Evolutionary conservation across 108 stramenopile genomes (phyloP).

Genomic region (Nitzschia sp.): DNA sequence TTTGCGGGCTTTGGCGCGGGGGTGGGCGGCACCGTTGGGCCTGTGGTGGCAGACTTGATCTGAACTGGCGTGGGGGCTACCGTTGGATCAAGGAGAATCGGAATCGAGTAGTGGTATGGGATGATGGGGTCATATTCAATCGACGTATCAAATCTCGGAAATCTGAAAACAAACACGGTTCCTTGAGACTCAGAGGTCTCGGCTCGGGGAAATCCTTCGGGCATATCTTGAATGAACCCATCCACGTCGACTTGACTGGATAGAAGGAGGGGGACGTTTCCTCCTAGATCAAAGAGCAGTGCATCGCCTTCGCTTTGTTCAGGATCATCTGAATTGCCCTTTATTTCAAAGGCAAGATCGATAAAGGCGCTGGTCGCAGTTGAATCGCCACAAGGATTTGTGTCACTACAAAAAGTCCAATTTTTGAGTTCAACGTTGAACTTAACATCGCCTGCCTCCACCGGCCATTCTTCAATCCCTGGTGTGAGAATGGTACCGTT

Average conservation of each 20-base stretch:
- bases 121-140: constrained; percentile 17
- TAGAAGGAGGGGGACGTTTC: constrained; percentile 25
- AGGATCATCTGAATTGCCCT: constrained; percentile 3
- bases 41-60: background rate
- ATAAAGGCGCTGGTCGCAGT: constrained; percentile 12
- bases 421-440: constrained; percentile 23
- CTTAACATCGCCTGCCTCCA: constrained; percentile 24
- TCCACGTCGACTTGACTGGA: constrained; percentile 22
- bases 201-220: constrained; percentile 29
- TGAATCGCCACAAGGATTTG: background rate
- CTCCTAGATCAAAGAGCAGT: constrained; percentile 18
- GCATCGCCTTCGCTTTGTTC: constrained; percentile 9
- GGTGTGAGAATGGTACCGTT: constrained; percentile 16
- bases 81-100: background rate
- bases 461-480: constrained; percentile 6
- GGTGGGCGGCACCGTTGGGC: constrained; percentile 12
- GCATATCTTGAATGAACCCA: constrained; percentile 17
- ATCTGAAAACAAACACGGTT: constrained; percentile 13
- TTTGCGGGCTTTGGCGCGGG: background rate
- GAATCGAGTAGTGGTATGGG: background rate
- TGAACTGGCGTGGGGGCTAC: background rate
- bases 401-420: constrained; percentile 24
- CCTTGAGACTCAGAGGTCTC: constrained; percentile 6
- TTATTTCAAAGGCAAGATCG: constrained; percentile 22
- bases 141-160: constrained; percentile 1